Percentiles rank a stretch among this genome's conserved stretches.
Conservation (phyloP, 345 rosid genomes). For the Eucalyptus marginata region DNA sequence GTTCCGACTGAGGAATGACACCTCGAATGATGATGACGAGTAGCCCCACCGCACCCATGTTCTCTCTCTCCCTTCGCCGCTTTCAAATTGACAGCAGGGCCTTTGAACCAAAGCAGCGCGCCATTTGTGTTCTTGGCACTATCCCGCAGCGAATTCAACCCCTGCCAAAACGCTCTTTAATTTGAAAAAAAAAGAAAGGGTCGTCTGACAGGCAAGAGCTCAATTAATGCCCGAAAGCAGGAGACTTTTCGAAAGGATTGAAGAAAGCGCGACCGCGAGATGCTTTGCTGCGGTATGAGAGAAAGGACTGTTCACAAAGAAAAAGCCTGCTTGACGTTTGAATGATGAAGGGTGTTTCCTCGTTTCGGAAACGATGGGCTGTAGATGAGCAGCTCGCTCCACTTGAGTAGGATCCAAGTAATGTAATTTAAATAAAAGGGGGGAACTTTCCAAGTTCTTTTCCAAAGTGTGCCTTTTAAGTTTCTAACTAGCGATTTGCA, state of each 20-base stretch:
- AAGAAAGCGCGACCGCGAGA: not conserved
- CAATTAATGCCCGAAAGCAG: not conserved
- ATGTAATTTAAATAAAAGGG: not conserved
- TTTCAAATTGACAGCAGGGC: not conserved
- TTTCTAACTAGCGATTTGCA: not conserved
- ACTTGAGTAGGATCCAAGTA: not conserved
- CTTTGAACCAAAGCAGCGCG: not conserved
- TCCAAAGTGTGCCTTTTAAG: not conserved
- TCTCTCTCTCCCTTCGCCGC: not conserved
- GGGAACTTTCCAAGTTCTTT: not conserved
- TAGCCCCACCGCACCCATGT: not conserved
- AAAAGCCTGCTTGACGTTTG: not conserved
- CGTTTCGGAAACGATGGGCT: not conserved
- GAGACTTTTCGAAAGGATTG: not conserved
- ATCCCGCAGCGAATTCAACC: not conserved
- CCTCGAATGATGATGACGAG: not conserved
- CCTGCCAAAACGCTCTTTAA: not conserved
- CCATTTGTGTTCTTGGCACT: not conserved
- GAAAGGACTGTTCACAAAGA: not conserved
- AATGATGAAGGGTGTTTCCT: not conserved
- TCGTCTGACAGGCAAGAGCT: not conserved
- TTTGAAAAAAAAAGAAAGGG: not conserved
- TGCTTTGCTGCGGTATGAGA: not conserved
- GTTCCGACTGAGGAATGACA: not conserved
- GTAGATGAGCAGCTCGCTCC: not conserved